Base-by-base conservation (phyloP, 352 stramenopile species). In the Globisporangium takayamanum region DNA sequence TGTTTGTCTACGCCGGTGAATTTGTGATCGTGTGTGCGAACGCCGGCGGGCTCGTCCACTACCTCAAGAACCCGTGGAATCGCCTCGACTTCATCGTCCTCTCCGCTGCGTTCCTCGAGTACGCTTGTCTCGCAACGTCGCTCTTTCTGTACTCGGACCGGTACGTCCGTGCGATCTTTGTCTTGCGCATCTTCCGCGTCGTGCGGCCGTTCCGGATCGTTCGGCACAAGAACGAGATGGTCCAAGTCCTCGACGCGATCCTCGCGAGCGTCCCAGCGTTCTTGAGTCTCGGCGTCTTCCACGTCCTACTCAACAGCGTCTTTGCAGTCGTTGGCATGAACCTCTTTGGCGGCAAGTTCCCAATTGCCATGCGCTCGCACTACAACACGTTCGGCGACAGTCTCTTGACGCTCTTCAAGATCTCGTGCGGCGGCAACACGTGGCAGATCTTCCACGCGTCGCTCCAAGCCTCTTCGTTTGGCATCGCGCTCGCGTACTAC, bases 301-400 rank as follows among this genome's bases (percentile, higher is more conserved):
- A 90, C 53, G 1, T 87, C 0, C 57, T 92, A 8, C 64, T 90
- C 12, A 89, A 82, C 57, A 85, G 78, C 33, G 67, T 94, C 5
- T 94, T 94, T 65, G 84, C 80, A n/a, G 74, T 92, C 5, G 66
- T 94, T 12, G 84, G 82, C 10, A 92, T 92, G 84, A 87, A 89
- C 56, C 56, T 92, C 8, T 94, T 92, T 41, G 80, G 77, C 28
- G 82, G 82, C 20, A 87, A 80, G 50, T 91, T 92, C 36, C 84
- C 82, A 10, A 39, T 75, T 5, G 66, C 76, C 5, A 90, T 88
- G 76, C 67, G 70, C 25, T 88, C 80, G 0, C 73, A 96, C 25
- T 96, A 87, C 55, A 87, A 94, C 45, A 92, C 87, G 8, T 95
- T 93, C 52, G 78, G 79, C 16, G 83, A 93, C 57, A 82, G 75